A percentile compares a stretch with the other conserved stretches of the same genome.
phyloP scores from a whole-genome alignment of 371 early-diverging fungal genomes.

The Batkoa obscura region DNA sequence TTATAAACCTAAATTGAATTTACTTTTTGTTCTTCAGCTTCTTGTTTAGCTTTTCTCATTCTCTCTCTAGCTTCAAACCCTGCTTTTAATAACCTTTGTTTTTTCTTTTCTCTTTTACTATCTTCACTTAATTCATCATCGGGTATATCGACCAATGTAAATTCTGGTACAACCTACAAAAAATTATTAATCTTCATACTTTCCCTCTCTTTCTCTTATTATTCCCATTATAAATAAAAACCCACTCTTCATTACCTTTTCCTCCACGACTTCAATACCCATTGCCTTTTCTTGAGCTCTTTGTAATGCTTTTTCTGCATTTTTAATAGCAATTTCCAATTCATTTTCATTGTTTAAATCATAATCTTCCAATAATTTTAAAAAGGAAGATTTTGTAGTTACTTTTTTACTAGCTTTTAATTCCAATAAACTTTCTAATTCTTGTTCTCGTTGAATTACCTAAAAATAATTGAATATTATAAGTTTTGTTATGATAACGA shows the following conservation, averaged over 20 bases:
- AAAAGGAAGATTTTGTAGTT: conserved; percentile 5
- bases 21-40: conserved; percentile 35
- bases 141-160: conserved; percentile 57
- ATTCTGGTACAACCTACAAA: conserved; percentile 40
- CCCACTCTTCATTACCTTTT: conserved; percentile 25
- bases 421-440: neutral
- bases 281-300: conserved; percentile 57
- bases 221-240: neutral
- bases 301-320: conserved; percentile 37
- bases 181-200: neutral
- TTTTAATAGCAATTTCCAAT: conserved; percentile 46
- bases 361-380: conserved; percentile 26
- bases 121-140: conserved; percentile 57
- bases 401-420: conserved; percentile 4
- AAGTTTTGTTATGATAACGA: neutral
- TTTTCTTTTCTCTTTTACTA: conserved; percentile 64
- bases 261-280: conserved; percentile 60
- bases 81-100: conserved; percentile 63
- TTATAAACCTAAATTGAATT: neutral
- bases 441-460: conserved; percentile 4
- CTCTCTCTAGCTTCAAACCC: conserved; percentile 65
- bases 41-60: conserved; percentile 53
- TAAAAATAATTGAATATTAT: neutral
- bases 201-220: neutral
- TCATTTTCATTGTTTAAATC: conserved; percentile 56